Base-by-base conservation (phyloP, 2,329 filamentous ascomycete species). In the Cryphonectria parasitica region DNA sequence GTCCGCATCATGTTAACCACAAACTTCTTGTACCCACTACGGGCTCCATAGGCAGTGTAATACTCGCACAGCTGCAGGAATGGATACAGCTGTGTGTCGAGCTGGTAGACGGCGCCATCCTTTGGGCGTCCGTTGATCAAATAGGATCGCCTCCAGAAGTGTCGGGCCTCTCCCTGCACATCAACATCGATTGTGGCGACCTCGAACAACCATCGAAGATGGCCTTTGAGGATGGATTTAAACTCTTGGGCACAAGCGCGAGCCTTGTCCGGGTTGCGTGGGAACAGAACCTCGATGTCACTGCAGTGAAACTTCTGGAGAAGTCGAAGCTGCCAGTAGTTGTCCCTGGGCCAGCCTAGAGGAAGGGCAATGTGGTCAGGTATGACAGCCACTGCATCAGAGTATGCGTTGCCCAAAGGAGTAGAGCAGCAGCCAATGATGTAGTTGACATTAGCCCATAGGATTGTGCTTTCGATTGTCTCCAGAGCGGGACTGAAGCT, bases 71-170 rank as follows among this genome's bases (percentile, higher is more conserved):
- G 68, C 60, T 75, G 74, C 28, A 75, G 34, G 54, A 75, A 73
- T 2, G 74, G 74, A 61, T 75, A 75, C 58, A 71, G 71, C 52
- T 75, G 74, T 41, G 74, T 74, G 56, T 75, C 74, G 11, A 74
- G 69, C 60, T 75, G 74, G 58, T 74, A 75, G 3, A 74, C 72
- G 22, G 54, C 22, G 31, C 67, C 69, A 25, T 75, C 74, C 64
- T 75, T 75, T 43, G 74, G 74, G 39, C 56, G 60, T 3, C 74
- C 74, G 10, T 69, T 74, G 41, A 73, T 69, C 25, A 75, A 60
- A 49, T 75, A 75, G 4, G 74, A 75, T 4, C 74, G 69, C 43
- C 73, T 71, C 74, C 74, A 75, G 58, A 72, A 75, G 58, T 72
- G 43, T 2, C 54, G 54, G 15, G 10, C 22, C 2, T 25, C 15